These are phyloP conservation scores for Colletotrichum lentis DNA, from an alignment of 2,329 filamentous ascomycete species.

Conservation along the genomic window DNA sequence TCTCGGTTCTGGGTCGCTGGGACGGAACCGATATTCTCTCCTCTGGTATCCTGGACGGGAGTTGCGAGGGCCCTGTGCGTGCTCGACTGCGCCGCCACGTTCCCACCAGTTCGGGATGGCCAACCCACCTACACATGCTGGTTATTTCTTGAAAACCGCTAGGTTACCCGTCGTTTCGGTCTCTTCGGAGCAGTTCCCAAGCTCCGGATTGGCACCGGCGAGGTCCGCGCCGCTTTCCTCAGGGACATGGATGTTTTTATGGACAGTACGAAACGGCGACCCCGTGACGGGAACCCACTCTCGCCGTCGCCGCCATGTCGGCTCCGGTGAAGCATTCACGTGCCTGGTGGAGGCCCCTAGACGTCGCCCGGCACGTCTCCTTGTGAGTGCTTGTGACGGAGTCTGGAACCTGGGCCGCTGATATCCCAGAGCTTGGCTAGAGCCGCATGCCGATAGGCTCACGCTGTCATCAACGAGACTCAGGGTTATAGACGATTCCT, in stretches of 20 bases:
- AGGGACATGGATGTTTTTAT: conserved; percentile 9
- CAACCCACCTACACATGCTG: conserved; percentile 2
- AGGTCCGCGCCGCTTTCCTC: conserved; percentile 10
- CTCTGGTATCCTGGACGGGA: background rate
- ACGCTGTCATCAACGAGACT: background rate
- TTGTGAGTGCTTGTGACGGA: background rate
- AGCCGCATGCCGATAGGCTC: background rate
- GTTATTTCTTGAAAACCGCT: conserved; percentile 17
- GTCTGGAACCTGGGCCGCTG: background rate
- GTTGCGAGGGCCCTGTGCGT: background rate
- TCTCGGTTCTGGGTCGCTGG: background rate
- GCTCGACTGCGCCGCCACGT: conserved; percentile 3
- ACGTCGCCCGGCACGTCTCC: background rate
- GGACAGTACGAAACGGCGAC: conserved; percentile 6
- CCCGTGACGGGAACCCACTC: conserved; percentile 19
- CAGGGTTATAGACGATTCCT: background rate
- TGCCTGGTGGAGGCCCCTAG: background rate
- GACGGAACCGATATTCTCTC: background rate
- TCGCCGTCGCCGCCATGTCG: conserved; percentile 11
- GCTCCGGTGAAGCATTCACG: conserved; percentile 1
- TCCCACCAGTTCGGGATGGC: background rate
- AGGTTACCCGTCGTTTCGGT: background rate
- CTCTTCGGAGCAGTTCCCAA: conserved; percentile 4
- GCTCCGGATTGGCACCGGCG: conserved; percentile 32
- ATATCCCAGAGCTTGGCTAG: too few relatives aligned